Conservation (phyloP, 2,329 filamentous ascomycete genomes). For the Penicillium decumbens region DNA sequence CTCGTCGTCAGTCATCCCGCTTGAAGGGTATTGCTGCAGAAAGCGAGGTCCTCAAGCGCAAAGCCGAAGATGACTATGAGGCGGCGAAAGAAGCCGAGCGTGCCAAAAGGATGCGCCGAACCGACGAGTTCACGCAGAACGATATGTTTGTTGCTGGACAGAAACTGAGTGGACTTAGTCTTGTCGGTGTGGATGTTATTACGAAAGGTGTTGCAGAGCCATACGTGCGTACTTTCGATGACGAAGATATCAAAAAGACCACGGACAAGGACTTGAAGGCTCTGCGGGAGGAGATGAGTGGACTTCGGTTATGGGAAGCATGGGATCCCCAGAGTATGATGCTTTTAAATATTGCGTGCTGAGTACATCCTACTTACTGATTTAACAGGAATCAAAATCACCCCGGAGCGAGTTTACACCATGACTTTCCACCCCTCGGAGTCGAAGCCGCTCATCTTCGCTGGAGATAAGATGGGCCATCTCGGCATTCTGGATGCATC, state of each 20-base stretch:
- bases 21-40: conserved; percentile 61
- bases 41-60: conserved; percentile 63
- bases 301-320: conserved; percentile 72
- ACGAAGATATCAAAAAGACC: conserved; percentile 76
- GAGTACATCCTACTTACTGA: neutral
- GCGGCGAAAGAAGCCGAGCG: conserved; percentile 54
- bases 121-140: conserved; percentile 64
- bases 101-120: conserved; percentile 61
- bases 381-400: conserved; percentile 74
- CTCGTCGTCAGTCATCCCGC: conserved; percentile 58
- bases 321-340: conserved; percentile 71
- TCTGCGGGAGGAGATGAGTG: conserved; percentile 70
- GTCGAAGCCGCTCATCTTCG: conserved; percentile 84
- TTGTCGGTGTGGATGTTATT: conserved; percentile 58
- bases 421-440: conserved; percentile 83
- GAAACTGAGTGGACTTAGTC: conserved; percentile 63
- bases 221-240: conserved; percentile 76
- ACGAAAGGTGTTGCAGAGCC: conserved; percentile 66
- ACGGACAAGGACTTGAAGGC: conserved; percentile 69
- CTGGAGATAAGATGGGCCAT: conserved; percentile 88
- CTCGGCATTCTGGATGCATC: conserved; percentile 81
- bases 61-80: conserved; percentile 61
- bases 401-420: conserved; percentile 78
- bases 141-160: conserved; percentile 77
- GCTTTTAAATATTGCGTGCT: neutral